Base-by-base conservation (phyloP, 495 filamentous ascomycete genomes). In the Aspergillus bridgeri region DNA sequence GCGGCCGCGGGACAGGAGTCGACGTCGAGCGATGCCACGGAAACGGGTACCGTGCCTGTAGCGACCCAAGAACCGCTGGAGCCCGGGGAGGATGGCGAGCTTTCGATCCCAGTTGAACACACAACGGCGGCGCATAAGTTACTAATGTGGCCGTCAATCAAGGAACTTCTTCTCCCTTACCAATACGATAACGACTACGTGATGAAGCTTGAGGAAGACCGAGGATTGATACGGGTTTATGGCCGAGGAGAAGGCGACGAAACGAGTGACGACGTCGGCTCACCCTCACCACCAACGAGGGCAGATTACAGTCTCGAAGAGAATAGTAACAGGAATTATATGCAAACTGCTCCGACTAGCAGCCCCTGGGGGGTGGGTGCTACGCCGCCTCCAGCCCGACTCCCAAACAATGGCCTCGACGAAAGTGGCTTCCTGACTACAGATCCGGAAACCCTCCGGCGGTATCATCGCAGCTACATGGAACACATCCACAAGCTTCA, bases 401-500 rank as follows among this genome's bases (percentile, higher is more conserved):
- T 61, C 7, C 73, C 50, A 0, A 53, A 65, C 23, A 82, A 79
- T 25, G 81, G 85, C 1, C 76, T 90, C 13, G 81, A 81, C 56
- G 62, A 81, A 5, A 81, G 84, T 56, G 85, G 86, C 29, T 75
- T 81, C 13, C 74, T 91, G 15, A 88, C 86, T 51, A 80, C 95
- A 51, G 81, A 87, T 54, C 64, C 76, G 19, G 71, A 68, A 13
- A 89, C 81, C 2, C 78, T 96, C 7, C 76, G 76, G 56, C 79
- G 74, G 43, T 87, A 91, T 43, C 80, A 87, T 42, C 63, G 81
- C 17, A 89, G 85, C 69, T 98, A 91, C 68, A 73, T 91, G 65
- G 69, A 85, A 5, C 81, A 95, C 65, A 87, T 98, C 42, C 88
- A 96, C 62, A 89, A 85, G 53, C 83, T 98, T 68, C 94, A 98